Conservation (phyloP, 139 green algal genomes). For the Chlamydomonas sp. region DNA sequence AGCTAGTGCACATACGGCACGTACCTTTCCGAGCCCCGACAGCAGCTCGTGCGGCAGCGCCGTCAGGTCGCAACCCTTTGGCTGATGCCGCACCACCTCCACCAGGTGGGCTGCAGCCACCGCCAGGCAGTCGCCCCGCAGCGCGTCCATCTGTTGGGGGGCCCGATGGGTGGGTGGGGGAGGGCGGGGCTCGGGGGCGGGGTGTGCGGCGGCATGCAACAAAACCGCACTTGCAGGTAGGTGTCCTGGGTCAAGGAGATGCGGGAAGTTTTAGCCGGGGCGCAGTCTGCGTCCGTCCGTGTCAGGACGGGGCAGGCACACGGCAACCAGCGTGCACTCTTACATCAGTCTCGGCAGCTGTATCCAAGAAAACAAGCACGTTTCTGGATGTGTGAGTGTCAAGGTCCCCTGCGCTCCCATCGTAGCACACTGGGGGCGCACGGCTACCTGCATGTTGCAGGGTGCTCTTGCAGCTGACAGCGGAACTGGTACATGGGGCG, state of each 20-base stretch:
- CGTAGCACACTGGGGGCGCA: no score
- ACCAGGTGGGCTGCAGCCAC: slow-evolving; percentile 7
- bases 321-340: no score
- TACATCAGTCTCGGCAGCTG: no score
- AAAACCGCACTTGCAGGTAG: background rate
- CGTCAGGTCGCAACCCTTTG: slow-evolving; percentile 15
- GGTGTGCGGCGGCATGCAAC: background rate
- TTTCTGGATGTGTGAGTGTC: no score
- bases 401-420: no score
- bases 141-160: slow-evolving; percentile 13
- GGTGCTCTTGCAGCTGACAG: no score
- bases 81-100: background rate
- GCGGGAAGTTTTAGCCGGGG: no score
- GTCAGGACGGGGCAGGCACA: no score
- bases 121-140: slow-evolving; percentile 14
- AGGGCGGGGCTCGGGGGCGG: background rate
- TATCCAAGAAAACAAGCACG: no score
- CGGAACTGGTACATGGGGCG: no score
- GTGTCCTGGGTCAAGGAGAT: background rate
- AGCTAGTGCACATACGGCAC: background rate
- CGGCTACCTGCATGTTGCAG: no score
- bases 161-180: background rate
- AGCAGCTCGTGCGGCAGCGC: slow-evolving; percentile 33
- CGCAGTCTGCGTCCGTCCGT: no score
- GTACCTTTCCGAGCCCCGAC: slow-evolving; percentile 13